Base-by-base conservation (phyloP, 1,284 basidiomycete genomes). In the Omphalotus olearius region DNA sequence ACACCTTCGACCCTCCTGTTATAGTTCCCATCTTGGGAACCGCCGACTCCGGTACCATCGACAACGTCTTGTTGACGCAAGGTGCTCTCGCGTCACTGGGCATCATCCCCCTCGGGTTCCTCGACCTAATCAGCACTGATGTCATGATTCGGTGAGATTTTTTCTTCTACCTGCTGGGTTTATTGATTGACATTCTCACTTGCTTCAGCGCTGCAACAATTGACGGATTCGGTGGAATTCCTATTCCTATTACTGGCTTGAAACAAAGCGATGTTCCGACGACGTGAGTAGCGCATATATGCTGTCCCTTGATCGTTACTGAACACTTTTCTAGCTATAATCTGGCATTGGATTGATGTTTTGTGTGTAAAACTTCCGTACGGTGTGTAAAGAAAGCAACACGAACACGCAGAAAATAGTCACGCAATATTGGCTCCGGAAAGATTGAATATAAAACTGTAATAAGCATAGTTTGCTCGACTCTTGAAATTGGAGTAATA, bases 51-150 rank as follows among this genome's bases (percentile, higher is more conserved):
- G 71, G 72, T 0, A 62, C 47, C 10, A 68, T 74, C 50, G 53
- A 58, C 33, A 71, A 74, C 55, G 71, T 72, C n/a, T 45, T 64
- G 2, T 60, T 75, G 36, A 62, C 64, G 9, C 63, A 70, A 52
- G 73, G 73, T 17, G 64, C 62, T 3, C 45, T 54, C 3, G 66
- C 65, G 0, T 62, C 67, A 7, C 58, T 75, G 44, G 62, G 57
- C 13, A 70, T 74, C 37, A 67, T 75, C 43, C 66, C 69, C 6
- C 58, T 66, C 16, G 68, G 66, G 4, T 59, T 65, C 16, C 60
- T 75, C 42, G 69, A 74, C 57, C 59, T 75, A 23, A 54, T 66
- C 13, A 60, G 65, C 33, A 67, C 67, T 4, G 64, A 73, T 52
- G 62, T 73, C 11, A 57, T 64, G 17, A 43, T 72, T 46, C 64